These are phyloP conservation scores for Aureobasidium sp. DNA, from an alignment of 2,329 filamentous ascomycete genomes.

Conservation along the genomic window DNA sequence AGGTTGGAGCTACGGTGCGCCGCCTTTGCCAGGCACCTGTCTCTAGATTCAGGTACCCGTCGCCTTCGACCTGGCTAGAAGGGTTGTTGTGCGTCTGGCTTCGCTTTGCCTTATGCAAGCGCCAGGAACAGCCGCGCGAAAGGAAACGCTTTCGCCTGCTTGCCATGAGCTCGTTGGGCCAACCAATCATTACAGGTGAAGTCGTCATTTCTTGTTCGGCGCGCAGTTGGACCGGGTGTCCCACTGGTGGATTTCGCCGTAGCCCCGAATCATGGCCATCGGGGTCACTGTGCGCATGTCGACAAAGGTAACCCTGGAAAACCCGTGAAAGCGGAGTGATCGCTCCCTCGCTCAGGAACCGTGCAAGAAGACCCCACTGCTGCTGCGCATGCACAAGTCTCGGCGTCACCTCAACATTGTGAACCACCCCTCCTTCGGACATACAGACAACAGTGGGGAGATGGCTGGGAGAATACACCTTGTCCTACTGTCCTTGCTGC, in stretches of 20 bases:
- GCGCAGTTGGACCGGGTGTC: neutral
- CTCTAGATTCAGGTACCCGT: conserved; percentile 7
- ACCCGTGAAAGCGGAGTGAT: conserved; percentile 1
- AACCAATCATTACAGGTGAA: neutral
- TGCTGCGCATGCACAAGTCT: conserved; percentile 1
- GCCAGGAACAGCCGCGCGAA: conserved; percentile 8
- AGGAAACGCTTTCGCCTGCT: neutral
- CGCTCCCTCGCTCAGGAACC: neutral
- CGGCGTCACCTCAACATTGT: conserved; percentile 3
- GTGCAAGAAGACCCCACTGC: neutral
- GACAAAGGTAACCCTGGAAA: neutral
- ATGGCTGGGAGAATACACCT: conserved; percentile 1
- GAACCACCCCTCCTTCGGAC: neutral
- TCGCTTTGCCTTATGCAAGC: conserved; percentile 6
- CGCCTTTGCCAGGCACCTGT: neutral
- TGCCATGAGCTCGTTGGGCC: neutral
- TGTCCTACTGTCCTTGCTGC: neutral
- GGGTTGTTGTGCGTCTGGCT: conserved; percentile 1
- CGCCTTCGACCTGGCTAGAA: conserved; percentile 1
- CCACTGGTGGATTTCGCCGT: neutral
- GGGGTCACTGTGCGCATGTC: neutral
- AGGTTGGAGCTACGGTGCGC: neutral
- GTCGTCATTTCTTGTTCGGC: neutral
- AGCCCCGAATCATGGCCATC: neutral
- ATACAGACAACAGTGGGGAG: neutral